These are phyloP conservation scores for Microglena sp. DNA, from an alignment of 139 green algal species.

Conservation along the genomic window DNA sequence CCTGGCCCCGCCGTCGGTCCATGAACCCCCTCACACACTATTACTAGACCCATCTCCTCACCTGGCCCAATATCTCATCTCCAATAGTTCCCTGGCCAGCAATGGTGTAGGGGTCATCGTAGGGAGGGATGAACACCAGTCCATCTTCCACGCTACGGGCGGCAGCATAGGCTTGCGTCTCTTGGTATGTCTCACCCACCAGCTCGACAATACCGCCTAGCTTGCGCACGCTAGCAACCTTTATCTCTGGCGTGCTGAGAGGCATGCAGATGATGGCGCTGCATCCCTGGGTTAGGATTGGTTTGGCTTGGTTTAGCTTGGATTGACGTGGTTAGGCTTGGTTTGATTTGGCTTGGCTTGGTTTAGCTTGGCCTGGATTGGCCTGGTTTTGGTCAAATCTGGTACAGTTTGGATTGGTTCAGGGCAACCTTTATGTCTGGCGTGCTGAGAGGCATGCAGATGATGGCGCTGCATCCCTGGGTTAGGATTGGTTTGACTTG, in stretches of 20 bases:
- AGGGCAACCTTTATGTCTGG: constrained; percentile 40
- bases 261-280: constrained; percentile 82
- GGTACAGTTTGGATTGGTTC: too few relatives aligned
- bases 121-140: constrained; percentile 76
- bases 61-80: constrained; percentile 80
- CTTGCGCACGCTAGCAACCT: constrained; percentile 58
- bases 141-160: constrained; percentile 45
- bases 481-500: not conserved
- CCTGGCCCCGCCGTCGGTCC: too few relatives aligned
- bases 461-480: constrained; percentile 46
- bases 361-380: too few relatives aligned
- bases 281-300: constrained; percentile 39
- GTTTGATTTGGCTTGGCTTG: too few relatives aligned
- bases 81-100: constrained; percentile 91
- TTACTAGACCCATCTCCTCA: too few relatives aligned
- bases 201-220: constrained; percentile 86
- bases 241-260: constrained; percentile 71
- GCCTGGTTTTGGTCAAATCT: too few relatives aligned
- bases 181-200: constrained; percentile 87
- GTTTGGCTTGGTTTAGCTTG: constrained; percentile 17
- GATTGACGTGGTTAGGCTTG: too few relatives aligned
- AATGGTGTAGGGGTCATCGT: constrained; percentile 93
- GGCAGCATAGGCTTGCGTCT: constrained; percentile 58
- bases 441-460: constrained; percentile 1
- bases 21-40: too few relatives aligned